Percentiles rank a stretch among this genome's conserved stretches.
Evolutionary conservation across 805 yeast species (phyloP).

Genomic region (Candida nanaspora): DNA sequence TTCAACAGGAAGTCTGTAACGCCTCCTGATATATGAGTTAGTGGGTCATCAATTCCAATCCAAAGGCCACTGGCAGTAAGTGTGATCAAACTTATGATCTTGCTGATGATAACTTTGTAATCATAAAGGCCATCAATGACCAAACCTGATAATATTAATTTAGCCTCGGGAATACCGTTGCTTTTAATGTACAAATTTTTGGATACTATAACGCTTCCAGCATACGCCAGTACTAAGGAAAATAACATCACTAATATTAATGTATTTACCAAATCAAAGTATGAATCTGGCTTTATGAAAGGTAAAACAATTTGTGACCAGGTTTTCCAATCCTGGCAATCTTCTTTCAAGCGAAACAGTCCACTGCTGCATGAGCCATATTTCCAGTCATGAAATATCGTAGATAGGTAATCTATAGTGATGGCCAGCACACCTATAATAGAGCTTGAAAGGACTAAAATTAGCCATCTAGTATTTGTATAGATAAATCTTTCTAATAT

Average conservation of each 20-base stretch:
- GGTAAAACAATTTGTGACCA: slow-evolving; percentile 28
- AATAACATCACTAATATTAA: slow-evolving; percentile 30
- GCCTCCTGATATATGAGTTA: slow-evolving; percentile 72
- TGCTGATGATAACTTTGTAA: slow-evolving; percentile 42
- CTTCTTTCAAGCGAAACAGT: slow-evolving; percentile 17
- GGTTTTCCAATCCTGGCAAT: slow-evolving; percentile 25
- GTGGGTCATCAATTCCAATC: slow-evolving; percentile 84
- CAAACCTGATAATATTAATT: slow-evolving; percentile 60
- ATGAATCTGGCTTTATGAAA: slow-evolving; percentile 18
- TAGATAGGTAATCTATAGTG: slow-evolving; percentile 40
- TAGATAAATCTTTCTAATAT: slow-evolving; percentile 7
- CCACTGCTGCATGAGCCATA: slow-evolving; percentile 41
- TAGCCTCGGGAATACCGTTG: slow-evolving; percentile 72
- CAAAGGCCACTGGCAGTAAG: slow-evolving; percentile 73
- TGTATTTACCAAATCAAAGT: slow-evolving; percentile 17
- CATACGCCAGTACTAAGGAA: slow-evolving; percentile 30
- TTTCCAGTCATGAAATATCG: slow-evolving; percentile 44
- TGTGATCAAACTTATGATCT: slow-evolving; percentile 50
- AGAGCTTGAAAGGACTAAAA: slow-evolving; percentile 37
- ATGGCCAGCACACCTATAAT: slow-evolving; percentile 42
- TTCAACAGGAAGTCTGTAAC: slow-evolving; percentile 35
- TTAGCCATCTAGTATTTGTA: slow-evolving; percentile 37
- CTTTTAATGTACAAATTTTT: slow-evolving; percentile 32
- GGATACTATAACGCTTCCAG: slow-evolving; percentile 27
- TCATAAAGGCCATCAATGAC: slow-evolving; percentile 48